Conservation (phyloP, 495 filamentous ascomycete genomes). For the Trypethelium eluteriae region DNA sequence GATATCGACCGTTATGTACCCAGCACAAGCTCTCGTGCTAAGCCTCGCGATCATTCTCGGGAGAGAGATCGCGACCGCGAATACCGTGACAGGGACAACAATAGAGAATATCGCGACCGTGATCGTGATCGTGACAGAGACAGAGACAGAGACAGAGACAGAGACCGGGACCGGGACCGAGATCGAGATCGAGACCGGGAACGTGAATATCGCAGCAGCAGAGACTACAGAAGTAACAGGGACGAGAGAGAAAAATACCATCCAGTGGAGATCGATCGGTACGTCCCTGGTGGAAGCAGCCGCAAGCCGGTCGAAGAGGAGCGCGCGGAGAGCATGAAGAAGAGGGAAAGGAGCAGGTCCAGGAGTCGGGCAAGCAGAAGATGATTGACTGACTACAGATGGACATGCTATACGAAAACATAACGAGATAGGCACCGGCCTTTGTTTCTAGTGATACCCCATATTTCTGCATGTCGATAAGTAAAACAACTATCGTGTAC, state of each 20-base stretch:
- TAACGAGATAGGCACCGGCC: neutral
- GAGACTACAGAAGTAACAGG: constrained; percentile 1
- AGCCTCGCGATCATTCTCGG: constrained; percentile 19
- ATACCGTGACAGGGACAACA: constrained; percentile 15
- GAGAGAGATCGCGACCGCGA: constrained; percentile 26
- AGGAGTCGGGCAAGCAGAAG: constrained; percentile 1
- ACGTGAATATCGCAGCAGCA: constrained; percentile 5
- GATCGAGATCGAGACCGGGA: constrained; percentile 14
- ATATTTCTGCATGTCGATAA: neutral
- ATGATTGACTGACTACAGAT: neutral
- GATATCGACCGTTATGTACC: constrained; percentile 36
- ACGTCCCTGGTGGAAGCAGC: constrained; percentile 24
- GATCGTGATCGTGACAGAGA: constrained; percentile 20
- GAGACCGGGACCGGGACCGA: constrained; percentile 16
- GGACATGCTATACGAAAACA: neutral
- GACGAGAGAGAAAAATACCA: constrained; percentile 5
- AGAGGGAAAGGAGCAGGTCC: constrained; percentile 3
- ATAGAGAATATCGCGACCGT: constrained; percentile 29
- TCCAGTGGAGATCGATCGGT: constrained; percentile 28
- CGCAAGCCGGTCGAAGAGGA: constrained; percentile 6
- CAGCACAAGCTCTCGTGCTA: constrained; percentile 14
- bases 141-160: constrained; percentile 16
- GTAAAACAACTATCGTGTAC: no score
- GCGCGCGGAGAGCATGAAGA: constrained; percentile 3
- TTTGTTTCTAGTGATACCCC: constrained; percentile 1